phyloP scores from a whole-genome alignment of 2,329 filamentous ascomycete genomes.

The Periconia macrospinosa region DNA sequence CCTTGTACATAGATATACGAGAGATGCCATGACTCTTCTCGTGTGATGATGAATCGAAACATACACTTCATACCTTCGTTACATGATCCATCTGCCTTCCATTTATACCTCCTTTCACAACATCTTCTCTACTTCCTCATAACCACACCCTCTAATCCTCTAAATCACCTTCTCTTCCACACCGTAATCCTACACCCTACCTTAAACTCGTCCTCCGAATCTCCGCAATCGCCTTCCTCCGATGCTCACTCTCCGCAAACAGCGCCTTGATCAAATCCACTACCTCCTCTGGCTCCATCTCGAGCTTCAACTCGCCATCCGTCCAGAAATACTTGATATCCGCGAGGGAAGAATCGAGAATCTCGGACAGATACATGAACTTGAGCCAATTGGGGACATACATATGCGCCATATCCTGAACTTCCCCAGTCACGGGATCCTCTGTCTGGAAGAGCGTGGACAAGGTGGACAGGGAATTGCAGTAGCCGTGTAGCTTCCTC shows the following conservation, averaged over 20 bases:
- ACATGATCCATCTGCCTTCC: no score
- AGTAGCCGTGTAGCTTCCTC: constrained; percentile 60
- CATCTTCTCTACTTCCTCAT: no score
- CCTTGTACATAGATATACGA: no score
- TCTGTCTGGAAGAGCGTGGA: constrained; percentile 56
- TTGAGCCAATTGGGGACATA: constrained; percentile 67
- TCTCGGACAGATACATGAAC: constrained; percentile 66
- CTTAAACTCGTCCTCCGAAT: constrained; percentile 45
- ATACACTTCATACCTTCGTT: no score
- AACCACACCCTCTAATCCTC: background rate
- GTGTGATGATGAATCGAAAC: no score
- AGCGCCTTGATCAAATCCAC: constrained; percentile 65
- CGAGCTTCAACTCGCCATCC: constrained; percentile 64
- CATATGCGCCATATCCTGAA: constrained; percentile 60
- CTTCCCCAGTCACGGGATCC: constrained; percentile 24
- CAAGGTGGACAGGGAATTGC: constrained; percentile 58
- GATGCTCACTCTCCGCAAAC: constrained; percentile 64
- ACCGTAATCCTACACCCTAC: background rate
- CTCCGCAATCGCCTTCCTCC: constrained; percentile 60
- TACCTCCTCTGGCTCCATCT: constrained; percentile 64
- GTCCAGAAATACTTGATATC: constrained; percentile 69
- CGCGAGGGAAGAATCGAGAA: constrained; percentile 63
- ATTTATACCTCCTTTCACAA: no score
- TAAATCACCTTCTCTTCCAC: background rate
- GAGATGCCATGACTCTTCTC: no score